Evolutionary conservation across 352 stramenopile species (phyloP), one percentile per base, ranked within the genome.

Genomic region (Phytophthora crassamura): DNA sequence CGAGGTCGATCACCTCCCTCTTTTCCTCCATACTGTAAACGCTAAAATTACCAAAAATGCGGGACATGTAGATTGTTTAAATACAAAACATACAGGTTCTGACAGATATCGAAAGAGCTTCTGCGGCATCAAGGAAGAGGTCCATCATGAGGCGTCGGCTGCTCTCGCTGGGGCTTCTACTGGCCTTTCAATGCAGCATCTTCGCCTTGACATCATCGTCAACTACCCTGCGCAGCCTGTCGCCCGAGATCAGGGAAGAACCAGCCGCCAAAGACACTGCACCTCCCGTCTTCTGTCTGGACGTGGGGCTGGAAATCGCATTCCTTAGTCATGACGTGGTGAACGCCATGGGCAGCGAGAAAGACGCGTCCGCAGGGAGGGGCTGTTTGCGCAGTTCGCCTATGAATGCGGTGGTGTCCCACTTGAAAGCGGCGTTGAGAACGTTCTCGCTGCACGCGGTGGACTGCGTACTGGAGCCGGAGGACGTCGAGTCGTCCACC

Each of bases 241-340:
- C 33, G 42, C 41, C 43, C 12, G 36, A 59, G 38, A 43, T 33
- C 4, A 16, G 43, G 33, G 55, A 59, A 11, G 10, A 18, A n/a
- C n/a, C 22, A 15, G 7, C 40, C 22, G 22, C 22, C 22, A 25
- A 25, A 11, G 66, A 75, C 47, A 33, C 40, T 40, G 52, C 57
- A 2, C 56, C 48, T 7, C 68, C 69, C 11, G 66, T 84, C 4
- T 84, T 81, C 59, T 86, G 75, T 41, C 51, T 75, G 30, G 75
- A 86, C 56, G 52, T 78, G 3, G 78, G 75, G 14, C 32, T 84
- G 39, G 78, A 80, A 47, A 72, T 86, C 50, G 75, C 64, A 38
- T 82, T 86, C 45, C 73, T 67, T 33, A 67, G 60, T 51, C 57
- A 16, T 22, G 53, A 69, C 22, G 57, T 75, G 36, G 22, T 69